These are phyloP conservation scores for Fusarium pilosicola DNA, from an alignment of 2,329 filamentous ascomycete genomes.

Conservation along the genomic window DNA sequence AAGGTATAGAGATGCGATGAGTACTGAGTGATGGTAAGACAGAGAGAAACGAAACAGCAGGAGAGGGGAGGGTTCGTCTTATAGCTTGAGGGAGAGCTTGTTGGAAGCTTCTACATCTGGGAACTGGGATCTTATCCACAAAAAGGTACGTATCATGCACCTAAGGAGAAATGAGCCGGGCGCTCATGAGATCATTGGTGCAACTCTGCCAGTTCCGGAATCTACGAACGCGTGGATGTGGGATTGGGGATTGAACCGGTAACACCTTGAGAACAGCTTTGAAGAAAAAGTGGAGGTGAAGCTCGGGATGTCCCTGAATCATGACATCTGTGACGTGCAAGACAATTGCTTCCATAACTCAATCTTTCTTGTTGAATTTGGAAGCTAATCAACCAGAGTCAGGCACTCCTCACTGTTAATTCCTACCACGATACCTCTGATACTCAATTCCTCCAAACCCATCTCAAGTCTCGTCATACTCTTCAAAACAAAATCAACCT, in stretches of 20 bases:
- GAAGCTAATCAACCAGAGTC: neutral
- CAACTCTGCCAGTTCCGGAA: conserved; percentile 24
- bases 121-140: conserved; percentile 12
- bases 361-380: neutral
- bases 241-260: neutral
- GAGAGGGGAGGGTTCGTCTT: conserved; percentile 39
- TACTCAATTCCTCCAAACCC: neutral
- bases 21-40: conserved; percentile 1
- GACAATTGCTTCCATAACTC: neutral
- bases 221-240: conserved; percentile 9
- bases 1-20: neutral
- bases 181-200: conserved; percentile 33
- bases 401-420: neutral
- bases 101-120: conserved; percentile 22
- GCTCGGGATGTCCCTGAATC: conserved; percentile 8
- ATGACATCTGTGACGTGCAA: neutral
- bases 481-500: neutral
- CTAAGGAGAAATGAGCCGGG: neutral
- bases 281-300: conserved; percentile 14
- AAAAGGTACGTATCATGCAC: conserved; percentile 9
- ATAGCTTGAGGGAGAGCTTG: conserved; percentile 31
- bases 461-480: neutral
- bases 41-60: neutral
- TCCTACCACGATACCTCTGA: neutral
- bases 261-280: neutral